A percentile compares a stretch with the other conserved stretches of the same genome.
Evolutionary conservation across 1,284 basidiomycete genomes (phyloP).

Genomic region (Fomitiporia mediterranea): DNA sequence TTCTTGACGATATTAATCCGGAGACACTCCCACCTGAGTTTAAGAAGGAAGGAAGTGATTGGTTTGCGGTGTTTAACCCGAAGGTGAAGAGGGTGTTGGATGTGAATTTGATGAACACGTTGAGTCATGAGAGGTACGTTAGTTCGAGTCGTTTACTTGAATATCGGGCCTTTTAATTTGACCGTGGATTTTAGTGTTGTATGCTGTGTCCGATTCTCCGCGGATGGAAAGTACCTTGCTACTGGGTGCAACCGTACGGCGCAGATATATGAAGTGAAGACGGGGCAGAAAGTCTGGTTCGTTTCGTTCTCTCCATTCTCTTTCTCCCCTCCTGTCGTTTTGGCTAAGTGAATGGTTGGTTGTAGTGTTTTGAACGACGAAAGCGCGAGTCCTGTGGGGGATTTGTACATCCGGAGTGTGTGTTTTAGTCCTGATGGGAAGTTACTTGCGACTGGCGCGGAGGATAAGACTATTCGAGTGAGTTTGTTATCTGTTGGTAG

Average conservation of each 20-base stretch:
- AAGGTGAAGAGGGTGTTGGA: slow-evolving; percentile 80
- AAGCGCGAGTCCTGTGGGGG: slow-evolving; percentile 56
- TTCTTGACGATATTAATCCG: slow-evolving; percentile 46
- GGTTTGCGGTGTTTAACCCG: slow-evolving; percentile 94
- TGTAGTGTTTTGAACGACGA: slow-evolving; percentile 68
- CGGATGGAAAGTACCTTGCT: slow-evolving; percentile 74
- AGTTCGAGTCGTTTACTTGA: slow-evolving; percentile 6
- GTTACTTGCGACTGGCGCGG: slow-evolving; percentile 77
- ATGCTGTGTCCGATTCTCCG: slow-evolving; percentile 78
- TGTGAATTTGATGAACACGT: slow-evolving; percentile 85
- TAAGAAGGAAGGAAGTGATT: slow-evolving; percentile 85
- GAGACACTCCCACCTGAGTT: slow-evolving; percentile 45
- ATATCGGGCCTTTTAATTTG: slow-evolving; percentile 10
- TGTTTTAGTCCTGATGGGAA: slow-evolving; percentile 83
- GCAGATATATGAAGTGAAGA: slow-evolving; percentile 73
- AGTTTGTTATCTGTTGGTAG: too few species aligned
- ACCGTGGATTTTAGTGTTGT: slow-evolving; percentile 50
- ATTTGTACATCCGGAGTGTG: slow-evolving; percentile 81
- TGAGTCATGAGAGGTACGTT: slow-evolving; percentile 86
- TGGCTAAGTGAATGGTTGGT: slow-evolving; percentile 6
- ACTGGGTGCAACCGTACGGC: slow-evolving; percentile 77
- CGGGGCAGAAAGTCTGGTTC: slow-evolving; percentile 60
- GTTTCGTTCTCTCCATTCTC: not conserved
- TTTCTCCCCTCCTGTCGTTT: not conserved
- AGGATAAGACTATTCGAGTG: slow-evolving; percentile 80